Evolutionary conservation across 306 rosid species (phyloP), one percentile per base, ranked within the genome.

Genomic region (Nissolia schottii): DNA sequence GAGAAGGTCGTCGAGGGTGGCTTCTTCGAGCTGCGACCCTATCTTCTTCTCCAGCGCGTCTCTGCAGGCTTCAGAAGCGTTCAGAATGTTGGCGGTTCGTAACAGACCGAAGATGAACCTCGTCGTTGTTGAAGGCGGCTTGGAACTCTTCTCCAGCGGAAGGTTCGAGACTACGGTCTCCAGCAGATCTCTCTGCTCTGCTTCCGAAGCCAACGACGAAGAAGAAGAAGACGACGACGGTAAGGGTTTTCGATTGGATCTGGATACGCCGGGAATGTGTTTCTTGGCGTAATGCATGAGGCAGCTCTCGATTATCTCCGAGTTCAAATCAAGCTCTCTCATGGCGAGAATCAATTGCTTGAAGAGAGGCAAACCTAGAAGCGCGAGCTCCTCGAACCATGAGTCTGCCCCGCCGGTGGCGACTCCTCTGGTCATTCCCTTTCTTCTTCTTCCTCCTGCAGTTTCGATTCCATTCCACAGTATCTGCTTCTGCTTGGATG

Each of bases 1-100:
- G 16, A 94, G 85, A 15, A 94, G 90, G 55, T 94, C 97, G 58
- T 94, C 99, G 13, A 94, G 78, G 18, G 93, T 89, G 7, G 97
- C 96, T 72, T 91, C 93, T 56, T 91, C 96, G 8, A 94, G 90
- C 66, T 89, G 97, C 18, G 77, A 79, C 9, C 96, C 99, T 31
- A 94, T 92, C 84, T 94, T 94, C 87, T 77, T 89, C 88, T 94
- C 99, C 76, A 94, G 46, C 4, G 83, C 70, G 31, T 90, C 82
- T 79, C 83, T 91, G 76, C 96, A 86, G 3, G 73, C 70, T 35
- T 79, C 88, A 0, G 96, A 88, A 37, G 94, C 87, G 76, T 84
- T 88, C 50, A 94, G 32, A 56, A 94, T 94, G 25, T 89, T 89
- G 9, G 96, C 90, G 0, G 99, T 89, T 49, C 97, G 75, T 53